A percentile compares a stretch with the other conserved stretches of the same genome.
phyloP scores from a whole-genome alignment of 2,329 filamentous ascomycete genomes.

The Colletotrichum spaethianum region DNA sequence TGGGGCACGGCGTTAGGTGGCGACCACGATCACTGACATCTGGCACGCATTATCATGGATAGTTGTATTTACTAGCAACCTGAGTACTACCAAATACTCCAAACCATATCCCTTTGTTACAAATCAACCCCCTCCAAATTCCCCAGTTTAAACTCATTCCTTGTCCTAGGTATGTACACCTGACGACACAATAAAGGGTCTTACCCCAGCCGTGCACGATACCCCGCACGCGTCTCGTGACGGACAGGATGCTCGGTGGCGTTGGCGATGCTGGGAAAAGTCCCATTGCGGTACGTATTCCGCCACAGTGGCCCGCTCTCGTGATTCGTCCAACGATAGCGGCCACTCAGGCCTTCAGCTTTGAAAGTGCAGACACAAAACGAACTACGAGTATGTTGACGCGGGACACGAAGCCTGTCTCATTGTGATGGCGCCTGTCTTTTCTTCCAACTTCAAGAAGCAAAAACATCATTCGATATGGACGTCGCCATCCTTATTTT shows the following conservation, averaged over 20 bases:
- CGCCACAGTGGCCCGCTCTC: slow-evolving; percentile 3
- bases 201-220: slow-evolving; percentile 12
- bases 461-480: not conserved
- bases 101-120: not conserved
- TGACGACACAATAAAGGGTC: slow-evolving; percentile 9
- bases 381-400: slow-evolving; percentile 11
- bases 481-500: not conserved
- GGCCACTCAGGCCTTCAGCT: slow-evolving; percentile 16
- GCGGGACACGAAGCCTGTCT: slow-evolving; percentile 10
- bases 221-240: slow-evolving; percentile 39
- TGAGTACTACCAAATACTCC: not conserved
- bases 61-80: not conserved
- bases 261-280: not conserved
- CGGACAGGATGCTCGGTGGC: slow-evolving; percentile 13
- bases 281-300: slow-evolving; percentile 5
- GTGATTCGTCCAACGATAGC: not conserved
- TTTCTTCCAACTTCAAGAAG: not conserved
- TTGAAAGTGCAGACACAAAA: slow-evolving; percentile 21
- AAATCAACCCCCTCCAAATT: not conserved
- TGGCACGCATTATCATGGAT: slow-evolving; percentile 22
- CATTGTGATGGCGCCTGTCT: not conserved
- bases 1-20: slow-evolving; percentile 18
- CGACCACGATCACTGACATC: slow-evolving; percentile 1
- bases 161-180: not conserved
- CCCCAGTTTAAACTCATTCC: not conserved